Conservation (phyloP, 805 yeast species). For the Suhomyces kilbournensis region DNA sequence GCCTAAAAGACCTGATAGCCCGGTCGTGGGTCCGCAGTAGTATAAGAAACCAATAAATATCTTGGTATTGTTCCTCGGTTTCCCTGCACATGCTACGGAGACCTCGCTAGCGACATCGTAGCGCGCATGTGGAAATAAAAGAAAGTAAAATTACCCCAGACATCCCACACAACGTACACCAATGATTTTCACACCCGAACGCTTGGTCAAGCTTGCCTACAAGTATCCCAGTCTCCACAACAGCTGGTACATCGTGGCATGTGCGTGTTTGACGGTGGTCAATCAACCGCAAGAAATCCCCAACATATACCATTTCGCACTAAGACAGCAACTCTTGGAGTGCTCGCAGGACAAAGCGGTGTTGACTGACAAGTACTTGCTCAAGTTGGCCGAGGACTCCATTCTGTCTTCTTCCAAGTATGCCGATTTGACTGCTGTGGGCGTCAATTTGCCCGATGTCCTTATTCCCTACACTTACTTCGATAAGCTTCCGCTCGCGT, state of each 20-base stretch:
- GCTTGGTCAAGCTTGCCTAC: slow-evolving; percentile 52
- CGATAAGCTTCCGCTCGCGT: slow-evolving; percentile 36
- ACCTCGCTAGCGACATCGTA: background rate
- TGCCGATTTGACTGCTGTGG: slow-evolving; percentile 38
- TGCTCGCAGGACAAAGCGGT: slow-evolving; percentile 20
- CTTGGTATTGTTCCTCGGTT: background rate
- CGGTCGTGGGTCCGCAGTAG: slow-evolving; percentile 50
- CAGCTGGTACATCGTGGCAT: slow-evolving; percentile 76
- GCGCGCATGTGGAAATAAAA: background rate
- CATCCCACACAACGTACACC: background rate
- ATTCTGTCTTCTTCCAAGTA: slow-evolving; percentile 37
- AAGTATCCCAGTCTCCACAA: slow-evolving; percentile 52
- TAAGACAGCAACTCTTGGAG: slow-evolving; percentile 43
- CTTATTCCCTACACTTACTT: slow-evolving; percentile 38
- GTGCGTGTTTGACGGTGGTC: slow-evolving; percentile 76
- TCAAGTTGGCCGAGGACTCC: slow-evolving; percentile 39
- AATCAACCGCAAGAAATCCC: slow-evolving; percentile 83
- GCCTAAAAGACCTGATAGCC: slow-evolving; percentile 53
- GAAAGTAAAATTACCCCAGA: slow-evolving; percentile 4
- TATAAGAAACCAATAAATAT: slow-evolving; percentile 9
- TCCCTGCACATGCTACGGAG: background rate
- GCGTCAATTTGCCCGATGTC: slow-evolving; percentile 41
- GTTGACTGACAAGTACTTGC: slow-evolving; percentile 31
- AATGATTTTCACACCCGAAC: slow-evolving; percentile 46
- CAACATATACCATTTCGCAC: slow-evolving; percentile 65